Conservation (phyloP, 176 grass and related monocot species). For the Chloris gayana region DNA sequence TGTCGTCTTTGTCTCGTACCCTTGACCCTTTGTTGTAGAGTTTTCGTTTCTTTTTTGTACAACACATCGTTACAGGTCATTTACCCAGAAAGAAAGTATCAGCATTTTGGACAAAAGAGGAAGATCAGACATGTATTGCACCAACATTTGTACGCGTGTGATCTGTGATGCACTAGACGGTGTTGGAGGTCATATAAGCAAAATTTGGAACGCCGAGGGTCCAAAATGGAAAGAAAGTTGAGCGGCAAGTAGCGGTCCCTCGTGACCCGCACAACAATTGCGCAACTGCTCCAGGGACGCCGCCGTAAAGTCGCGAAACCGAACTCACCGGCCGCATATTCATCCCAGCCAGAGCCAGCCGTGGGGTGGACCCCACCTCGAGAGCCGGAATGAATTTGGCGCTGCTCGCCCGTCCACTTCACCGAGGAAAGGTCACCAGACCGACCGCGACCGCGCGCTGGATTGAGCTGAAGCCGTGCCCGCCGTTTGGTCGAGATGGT, state of each 20-base stretch:
- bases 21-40: too few species aligned
- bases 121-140: too few species aligned
- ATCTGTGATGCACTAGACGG: too few species aligned
- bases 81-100: too few species aligned
- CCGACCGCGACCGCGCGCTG: neutral
- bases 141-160: too few species aligned
- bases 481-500: too few species aligned
- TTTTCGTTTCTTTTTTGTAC: too few species aligned
- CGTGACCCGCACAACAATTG: neutral
- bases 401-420: neutral
- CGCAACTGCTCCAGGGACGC: neutral
- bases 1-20: too few species aligned
- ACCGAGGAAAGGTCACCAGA: neutral
- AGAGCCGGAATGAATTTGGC: neutral
- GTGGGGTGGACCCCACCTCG: neutral
- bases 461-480: too few species aligned
- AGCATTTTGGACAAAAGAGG: too few species aligned
- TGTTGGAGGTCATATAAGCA: neutral
- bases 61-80: too few species aligned
- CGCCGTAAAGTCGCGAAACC: neutral
- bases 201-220: neutral
- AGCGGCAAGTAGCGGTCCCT: neutral
- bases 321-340: conserved; percentile 24
- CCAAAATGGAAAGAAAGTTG: neutral
- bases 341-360: neutral